Percentiles rank a stretch among this genome's conserved stretches.
Conservation (phyloP, 768 basidiomycete species). For the Tylopilus balloui region DNA sequence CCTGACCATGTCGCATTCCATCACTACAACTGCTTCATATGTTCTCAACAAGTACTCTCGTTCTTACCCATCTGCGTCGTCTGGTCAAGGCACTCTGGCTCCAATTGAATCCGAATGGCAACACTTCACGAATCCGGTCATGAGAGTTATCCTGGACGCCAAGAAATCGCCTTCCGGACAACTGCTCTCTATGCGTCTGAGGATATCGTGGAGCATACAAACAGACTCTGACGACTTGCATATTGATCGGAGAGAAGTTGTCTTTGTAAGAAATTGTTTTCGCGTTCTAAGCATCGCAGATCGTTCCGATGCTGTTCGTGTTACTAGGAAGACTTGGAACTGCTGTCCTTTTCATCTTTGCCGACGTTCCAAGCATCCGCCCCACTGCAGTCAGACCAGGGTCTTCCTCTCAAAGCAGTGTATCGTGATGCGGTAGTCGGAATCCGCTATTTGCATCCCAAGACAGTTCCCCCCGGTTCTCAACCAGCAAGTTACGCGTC, state of each 20-base stretch:
- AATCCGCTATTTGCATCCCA: constrained; percentile 64
- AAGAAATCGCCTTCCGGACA: constrained; percentile 46
- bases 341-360: constrained; percentile 60
- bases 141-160: constrained; percentile 59
- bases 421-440: constrained; percentile 72
- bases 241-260: constrained; percentile 50
- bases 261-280: constrained; percentile 50
- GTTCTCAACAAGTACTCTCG: constrained; percentile 62
- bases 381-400: constrained; percentile 39
- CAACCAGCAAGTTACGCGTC: constrained; percentile 28
- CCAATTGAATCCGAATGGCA: constrained; percentile 58
- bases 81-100: constrained; percentile 16
- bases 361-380: constrained; percentile 26
- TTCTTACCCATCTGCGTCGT: constrained; percentile 43
- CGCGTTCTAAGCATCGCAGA: neutral
- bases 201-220: constrained; percentile 60
- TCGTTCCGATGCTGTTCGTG: constrained; percentile 6
- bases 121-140: constrained; percentile 68
- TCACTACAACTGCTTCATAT: constrained; percentile 56
- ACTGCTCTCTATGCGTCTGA: constrained; percentile 60
- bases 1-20: constrained; percentile 32
- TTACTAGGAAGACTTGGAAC: constrained; percentile 69
- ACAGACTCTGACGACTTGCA: constrained; percentile 33
- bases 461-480: constrained; percentile 26
- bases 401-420: constrained; percentile 74